Conservation (phyloP, 768 basidiomycete genomes). For the Tricholoma furcatifolium region DNA sequence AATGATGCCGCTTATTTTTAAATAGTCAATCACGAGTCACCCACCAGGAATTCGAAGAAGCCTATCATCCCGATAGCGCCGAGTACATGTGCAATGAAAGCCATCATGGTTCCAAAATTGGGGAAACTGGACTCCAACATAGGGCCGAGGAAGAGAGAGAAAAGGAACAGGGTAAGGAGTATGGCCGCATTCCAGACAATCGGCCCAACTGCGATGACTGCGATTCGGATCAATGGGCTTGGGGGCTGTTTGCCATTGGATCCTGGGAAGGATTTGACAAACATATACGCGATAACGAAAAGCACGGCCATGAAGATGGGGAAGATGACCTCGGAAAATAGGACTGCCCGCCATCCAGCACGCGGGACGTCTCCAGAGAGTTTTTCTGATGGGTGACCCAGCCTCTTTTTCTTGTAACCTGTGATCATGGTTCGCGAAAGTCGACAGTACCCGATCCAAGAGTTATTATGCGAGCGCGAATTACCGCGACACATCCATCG, state of each 20-base stretch:
- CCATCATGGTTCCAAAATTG: slow-evolving; percentile 90
- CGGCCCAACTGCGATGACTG: slow-evolving; percentile 89
- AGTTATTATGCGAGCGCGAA: slow-evolving; percentile 94
- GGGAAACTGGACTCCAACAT: slow-evolving; percentile 82
- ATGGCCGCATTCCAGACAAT: slow-evolving; percentile 94
- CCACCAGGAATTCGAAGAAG: slow-evolving; percentile 94
- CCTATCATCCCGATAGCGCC: slow-evolving; percentile 85
- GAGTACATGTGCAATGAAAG: slow-evolving; percentile 81
- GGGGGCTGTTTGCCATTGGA: slow-evolving; percentile 62
- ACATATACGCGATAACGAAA: slow-evolving; percentile 88
- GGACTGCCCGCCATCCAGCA: slow-evolving; percentile 87
- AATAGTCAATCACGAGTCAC: slow-evolving; percentile 25
- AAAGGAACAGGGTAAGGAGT: slow-evolving; percentile 82
- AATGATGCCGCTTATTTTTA: slow-evolving; percentile 1
- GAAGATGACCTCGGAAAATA: slow-evolving; percentile 85
- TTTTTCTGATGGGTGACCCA: slow-evolving; percentile 97
- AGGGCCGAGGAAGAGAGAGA: slow-evolving; percentile 91
- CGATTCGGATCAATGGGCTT: slow-evolving; percentile 88
- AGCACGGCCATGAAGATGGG: slow-evolving; percentile 83
- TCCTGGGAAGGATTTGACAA: slow-evolving; percentile 84
- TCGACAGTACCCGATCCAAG: slow-evolving; percentile 99
- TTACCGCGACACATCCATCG: slow-evolving; percentile 99
- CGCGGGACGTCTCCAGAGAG: slow-evolving; percentile 93
- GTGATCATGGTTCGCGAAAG: slow-evolving; percentile 98
- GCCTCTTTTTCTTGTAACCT: slow-evolving; percentile 98